Conservation (phyloP, 345 rosid genomes). For the Salix arbutifolia region DNA sequence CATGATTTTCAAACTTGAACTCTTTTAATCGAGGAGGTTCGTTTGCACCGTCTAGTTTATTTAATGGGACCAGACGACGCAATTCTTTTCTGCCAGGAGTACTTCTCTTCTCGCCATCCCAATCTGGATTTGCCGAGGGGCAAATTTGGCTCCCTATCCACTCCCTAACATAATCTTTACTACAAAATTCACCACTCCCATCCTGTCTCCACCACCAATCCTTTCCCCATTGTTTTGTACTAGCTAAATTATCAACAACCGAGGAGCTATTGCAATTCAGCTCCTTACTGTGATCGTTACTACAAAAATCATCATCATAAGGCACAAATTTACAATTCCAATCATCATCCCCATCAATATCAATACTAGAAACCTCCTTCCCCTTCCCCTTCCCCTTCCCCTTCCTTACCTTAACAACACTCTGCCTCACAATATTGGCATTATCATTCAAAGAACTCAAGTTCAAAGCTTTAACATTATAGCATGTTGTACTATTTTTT, state of each 20-base stretch:
- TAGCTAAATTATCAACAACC: slow-evolving; percentile 39
- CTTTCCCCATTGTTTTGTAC: slow-evolving; percentile 82
- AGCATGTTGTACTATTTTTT: slow-evolving; percentile 53
- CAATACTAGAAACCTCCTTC: slow-evolving; percentile 57
- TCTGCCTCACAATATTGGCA: slow-evolving; percentile 40
- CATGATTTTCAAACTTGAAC: slow-evolving; percentile 33
- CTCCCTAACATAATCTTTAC: slow-evolving; percentile 92
- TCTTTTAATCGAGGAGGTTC: slow-evolving; percentile 38
- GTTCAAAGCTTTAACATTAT: slow-evolving; percentile 53
- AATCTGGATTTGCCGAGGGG: slow-evolving; percentile 59
- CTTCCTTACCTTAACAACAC: slow-evolving; percentile 23
- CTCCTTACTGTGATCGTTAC: slow-evolving; percentile 46
- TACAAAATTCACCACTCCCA: slow-evolving; percentile 83
- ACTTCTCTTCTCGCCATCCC: slow-evolving; percentile 70
- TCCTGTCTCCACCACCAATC: slow-evolving; percentile 99
- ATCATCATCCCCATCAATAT: slow-evolving; percentile 54
- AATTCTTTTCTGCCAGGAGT: slow-evolving; percentile 42
- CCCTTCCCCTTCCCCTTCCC: slow-evolving; percentile 85
- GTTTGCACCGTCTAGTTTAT: slow-evolving; percentile 41
- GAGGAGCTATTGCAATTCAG: slow-evolving; percentile 41
- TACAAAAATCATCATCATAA: slow-evolving; percentile 48
- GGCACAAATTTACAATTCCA: slow-evolving; percentile 56
- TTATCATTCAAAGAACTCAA: slow-evolving; percentile 45
- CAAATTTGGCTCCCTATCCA: slow-evolving; percentile 98
- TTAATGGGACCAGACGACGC: slow-evolving; percentile 35